Conservation (phyloP, 805 yeast genomes). For the Wickerhamiella sergipiensis region DNA sequence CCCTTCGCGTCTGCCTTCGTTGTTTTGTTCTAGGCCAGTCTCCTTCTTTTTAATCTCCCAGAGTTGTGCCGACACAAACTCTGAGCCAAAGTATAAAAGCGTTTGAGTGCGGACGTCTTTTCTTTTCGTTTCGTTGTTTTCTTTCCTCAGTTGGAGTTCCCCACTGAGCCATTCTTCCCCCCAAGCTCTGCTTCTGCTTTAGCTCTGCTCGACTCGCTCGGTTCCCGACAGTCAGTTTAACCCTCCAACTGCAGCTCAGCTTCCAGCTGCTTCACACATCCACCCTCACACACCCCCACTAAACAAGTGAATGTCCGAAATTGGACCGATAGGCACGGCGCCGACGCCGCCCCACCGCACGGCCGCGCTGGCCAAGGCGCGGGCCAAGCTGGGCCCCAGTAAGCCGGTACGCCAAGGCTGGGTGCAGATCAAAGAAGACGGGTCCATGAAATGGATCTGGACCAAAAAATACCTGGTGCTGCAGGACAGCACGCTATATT, state of each 20-base stretch:
- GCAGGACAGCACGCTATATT: slow-evolving; percentile 57
- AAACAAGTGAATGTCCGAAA: background rate
- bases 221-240: too few species aligned
- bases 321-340: background rate
- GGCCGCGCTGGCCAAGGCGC: slow-evolving; percentile 1
- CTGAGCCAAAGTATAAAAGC: background rate
- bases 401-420: slow-evolving; percentile 47
- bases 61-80: background rate
- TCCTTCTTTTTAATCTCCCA: background rate
- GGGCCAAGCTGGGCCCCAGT: slow-evolving; percentile 5
- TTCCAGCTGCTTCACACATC: background rate
- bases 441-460: slow-evolving; percentile 75
- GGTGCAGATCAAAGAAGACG: slow-evolving; percentile 89
- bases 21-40: too few species aligned
- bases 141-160: background rate
- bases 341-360: background rate
- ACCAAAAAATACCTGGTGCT: slow-evolving; percentile 73
- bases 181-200: too few species aligned
- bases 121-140: background rate
- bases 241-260: too few species aligned
- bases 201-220: background rate
- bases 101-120: too few species aligned
- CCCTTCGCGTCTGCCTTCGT: background rate
- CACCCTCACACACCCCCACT: background rate
- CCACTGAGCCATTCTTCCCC: too few species aligned